These are phyloP conservation scores for Climacium dendroides DNA, from an alignment of 225 moss, liverwort and hornwort species.

Conservation along the genomic window DNA sequence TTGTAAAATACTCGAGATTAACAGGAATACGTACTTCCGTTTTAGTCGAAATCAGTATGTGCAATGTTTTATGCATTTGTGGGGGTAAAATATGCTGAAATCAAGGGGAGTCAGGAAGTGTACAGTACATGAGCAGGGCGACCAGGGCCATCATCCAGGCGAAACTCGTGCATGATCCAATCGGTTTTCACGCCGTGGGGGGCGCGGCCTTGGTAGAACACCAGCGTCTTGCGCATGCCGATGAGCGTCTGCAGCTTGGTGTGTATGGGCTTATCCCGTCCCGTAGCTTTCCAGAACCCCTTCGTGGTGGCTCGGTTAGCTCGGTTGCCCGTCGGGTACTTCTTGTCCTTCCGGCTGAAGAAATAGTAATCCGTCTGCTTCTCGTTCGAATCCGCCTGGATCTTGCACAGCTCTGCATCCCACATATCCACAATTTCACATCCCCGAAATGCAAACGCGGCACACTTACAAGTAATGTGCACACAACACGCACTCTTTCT, in stretches of 20 bases:
- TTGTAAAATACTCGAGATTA: neutral
- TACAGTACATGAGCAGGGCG: conserved; percentile 28
- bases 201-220: conserved; percentile 44
- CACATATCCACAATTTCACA: neutral
- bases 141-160: conserved; percentile 40
- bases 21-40: neutral
- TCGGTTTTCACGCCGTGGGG: conserved; percentile 43
- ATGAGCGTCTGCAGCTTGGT: conserved; percentile 39
- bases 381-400: conserved; percentile 54
- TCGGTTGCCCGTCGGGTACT: conserved; percentile 75
- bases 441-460: neutral
- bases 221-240: conserved; percentile 53
- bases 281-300: conserved; percentile 94
- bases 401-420: conserved; percentile 50
- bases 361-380: conserved; percentile 76
- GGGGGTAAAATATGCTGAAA: neutral
- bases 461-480: neutral
- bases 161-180: conserved; percentile 63
- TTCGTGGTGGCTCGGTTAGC: conserved; percentile 65
- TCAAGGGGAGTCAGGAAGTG: neutral
- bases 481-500: neutral
- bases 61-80: neutral
- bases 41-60: neutral
- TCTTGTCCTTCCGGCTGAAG: conserved; percentile 77
- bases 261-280: conserved; percentile 75